Evolutionary conservation across 1,139 yeast species (phyloP), one percentile per base, ranked within the genome.

Genomic region (Nakaseomyces delphensis): DNA sequence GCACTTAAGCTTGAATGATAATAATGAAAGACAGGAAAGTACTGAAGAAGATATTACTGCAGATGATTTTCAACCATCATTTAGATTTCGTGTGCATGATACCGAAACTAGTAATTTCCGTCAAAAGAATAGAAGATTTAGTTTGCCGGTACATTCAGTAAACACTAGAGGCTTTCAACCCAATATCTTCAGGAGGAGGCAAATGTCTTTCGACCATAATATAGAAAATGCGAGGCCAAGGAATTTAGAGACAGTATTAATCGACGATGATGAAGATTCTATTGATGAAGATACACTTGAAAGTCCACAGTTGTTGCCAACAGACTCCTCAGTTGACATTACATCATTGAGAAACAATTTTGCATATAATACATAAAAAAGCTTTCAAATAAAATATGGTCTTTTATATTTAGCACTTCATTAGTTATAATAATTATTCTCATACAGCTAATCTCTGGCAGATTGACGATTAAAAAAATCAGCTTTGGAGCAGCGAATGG

Each of bases 301-400:
- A 33, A 20, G 27, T 20, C 37, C 37, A 16, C 36, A 11, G 2
- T 15, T 39, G 10, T 19, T 31, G 3, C 41, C 41, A 24, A 21
- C 41, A 18, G 31, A 27, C 15, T 48, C 49, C 31, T 47, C 51
- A 4, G 43, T 47, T 5, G 47, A 43, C 24, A 41, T 50, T 20
- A 49, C 51, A 4, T 33, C 37, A 8, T 21, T 33, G 4, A 21
- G 33, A 13, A 10, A 25, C n/a, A 25, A 28, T 5, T 13, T 14
- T 3, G 13, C 31, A 13, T 7, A 28, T 28, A 9, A 28, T 28
- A 28, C 18, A 28, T 14, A 29, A n/a, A n/a, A n/a, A n/a, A n/a
- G n/a, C n/a, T n/a, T n/a, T n/a, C n/a, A n/a, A n/a, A 11, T 15
- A 8, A 7, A 14, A 29, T 14, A 29, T 3, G 15, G n/a, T 10